Base-by-base conservation (phyloP, 768 basidiomycete species). In the Phaeotremella fagi region DNA sequence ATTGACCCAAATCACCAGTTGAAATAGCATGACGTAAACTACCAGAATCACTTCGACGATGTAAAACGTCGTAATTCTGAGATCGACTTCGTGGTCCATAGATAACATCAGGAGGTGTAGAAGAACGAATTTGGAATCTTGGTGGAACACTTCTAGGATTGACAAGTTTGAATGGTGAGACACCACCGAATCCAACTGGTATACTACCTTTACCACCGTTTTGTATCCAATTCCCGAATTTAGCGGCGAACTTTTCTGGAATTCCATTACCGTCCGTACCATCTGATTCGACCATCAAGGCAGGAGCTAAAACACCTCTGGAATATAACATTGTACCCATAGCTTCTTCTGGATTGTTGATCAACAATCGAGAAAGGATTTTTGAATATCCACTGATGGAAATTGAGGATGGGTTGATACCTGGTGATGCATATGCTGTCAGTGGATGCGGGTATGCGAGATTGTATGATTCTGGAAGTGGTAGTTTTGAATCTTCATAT, bases 361-460 rank as follows among this genome's bases (percentile, higher is more conserved):
- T 33, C 24, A 65, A 25, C 24, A 70, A 37, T 23, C 47, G 7
- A 14, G 23, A 33, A 16, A 70, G 57, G 2, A 45, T 36, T 16
- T 44, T n/a, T 36, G 50, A 53, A 36, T 64, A 70, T 0, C 63
- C 60, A 31, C 54, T 56, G 12, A n/a, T 31, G 12, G 26, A 25
- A 43, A 61, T 46, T 3, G 57, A 44, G 11, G 45, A 33, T 23
- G 61, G 61, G 33, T 70, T 70, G 45, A 64, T 60, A 5, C 62
- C 63, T 7, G 57, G 65, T 0, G 68, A 70, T 4, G 68, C 68
- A 46, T 70, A 70, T 7, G 61, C 55, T 6, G 65, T 61, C 26
- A 70, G 31, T 18, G 68, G 68, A 57, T 70, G 68, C 2, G 68
- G 68, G 44, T 64, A 70, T 16, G 56, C 63, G 1, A 50, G 22